These are phyloP conservation scores for Juglanconis sp. DNA, from an alignment of 2,329 filamentous ascomycete genomes.

Conservation along the genomic window DNA sequence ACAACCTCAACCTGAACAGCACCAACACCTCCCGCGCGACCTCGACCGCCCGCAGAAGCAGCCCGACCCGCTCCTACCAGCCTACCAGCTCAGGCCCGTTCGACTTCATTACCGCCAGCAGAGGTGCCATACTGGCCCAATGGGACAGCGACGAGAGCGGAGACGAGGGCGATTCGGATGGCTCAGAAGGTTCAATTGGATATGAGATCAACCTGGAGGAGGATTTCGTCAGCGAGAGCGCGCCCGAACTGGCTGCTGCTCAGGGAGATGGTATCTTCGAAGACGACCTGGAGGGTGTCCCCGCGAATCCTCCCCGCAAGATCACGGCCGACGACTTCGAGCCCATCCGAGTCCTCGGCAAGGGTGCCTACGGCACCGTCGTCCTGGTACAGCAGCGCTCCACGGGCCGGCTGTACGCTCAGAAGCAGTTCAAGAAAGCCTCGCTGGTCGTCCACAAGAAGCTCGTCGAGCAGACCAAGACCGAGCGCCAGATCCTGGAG, in stretches of 20 bases:
- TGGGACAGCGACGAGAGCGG: constrained; percentile 50
- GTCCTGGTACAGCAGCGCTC: constrained; percentile 84
- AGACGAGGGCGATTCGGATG: constrained; percentile 53
- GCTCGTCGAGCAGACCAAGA: constrained; percentile 95
- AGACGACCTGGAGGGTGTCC: constrained; percentile 51
- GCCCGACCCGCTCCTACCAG: constrained; percentile 22
- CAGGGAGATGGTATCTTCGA: constrained; percentile 24
- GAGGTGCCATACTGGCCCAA: background rate
- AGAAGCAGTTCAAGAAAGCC: constrained; percentile 98
- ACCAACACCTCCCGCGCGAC: constrained; percentile 41
- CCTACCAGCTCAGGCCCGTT: background rate
- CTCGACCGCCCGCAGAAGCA: constrained; percentile 54
- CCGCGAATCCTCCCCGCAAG: constrained; percentile 61
- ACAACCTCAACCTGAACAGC: constrained; percentile 67
- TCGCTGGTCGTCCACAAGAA: constrained; percentile 94
- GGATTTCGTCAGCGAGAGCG: constrained; percentile 75
- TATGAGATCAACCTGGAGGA: constrained; percentile 83
- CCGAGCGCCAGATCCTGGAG: constrained; percentile 90
- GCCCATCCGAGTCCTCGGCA: constrained; percentile 85
- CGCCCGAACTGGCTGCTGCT: constrained; percentile 37
- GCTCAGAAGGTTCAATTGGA: constrained; percentile 69
- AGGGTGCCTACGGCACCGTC: constrained; percentile 94
- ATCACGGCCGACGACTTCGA: constrained; percentile 92
- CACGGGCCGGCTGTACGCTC: constrained; percentile 87
- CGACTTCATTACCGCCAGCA: background rate